Conservation (phyloP, 2,329 filamentous ascomycete genomes). For the Pyrenochaeta sp. region DNA sequence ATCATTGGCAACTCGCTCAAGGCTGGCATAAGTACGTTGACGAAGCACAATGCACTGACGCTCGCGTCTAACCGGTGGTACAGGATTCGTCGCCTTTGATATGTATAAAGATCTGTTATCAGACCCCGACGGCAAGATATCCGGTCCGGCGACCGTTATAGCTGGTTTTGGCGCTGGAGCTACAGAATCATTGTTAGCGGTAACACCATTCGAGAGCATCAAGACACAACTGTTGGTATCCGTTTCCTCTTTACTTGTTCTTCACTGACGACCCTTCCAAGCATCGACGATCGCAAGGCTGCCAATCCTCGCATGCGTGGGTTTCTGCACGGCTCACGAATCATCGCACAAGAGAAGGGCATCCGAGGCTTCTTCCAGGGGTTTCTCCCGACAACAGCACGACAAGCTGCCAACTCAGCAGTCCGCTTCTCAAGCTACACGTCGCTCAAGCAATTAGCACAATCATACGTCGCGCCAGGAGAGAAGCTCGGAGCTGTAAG, state of each 20-base stretch:
- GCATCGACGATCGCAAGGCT: constrained; percentile 93
- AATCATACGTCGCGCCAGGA: constrained; percentile 89
- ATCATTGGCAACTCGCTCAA: constrained; percentile 98
- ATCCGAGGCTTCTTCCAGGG: constrained; percentile 95
- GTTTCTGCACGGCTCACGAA: constrained; percentile 86
- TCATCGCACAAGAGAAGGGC: constrained; percentile 89
- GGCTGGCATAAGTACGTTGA: constrained; percentile 82
- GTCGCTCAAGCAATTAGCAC: constrained; percentile 86
- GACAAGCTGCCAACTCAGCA: constrained; percentile 94
- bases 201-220: constrained; percentile 97
- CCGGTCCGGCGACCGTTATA: constrained; percentile 87
- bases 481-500: constrained; percentile 90
- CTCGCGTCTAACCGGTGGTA: constrained; percentile 7
- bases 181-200: constrained; percentile 90
- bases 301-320: constrained; percentile 86
- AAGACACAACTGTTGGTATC: constrained; percentile 80
- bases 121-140: constrained; percentile 86
- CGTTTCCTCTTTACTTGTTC: neutral
- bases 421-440: constrained; percentile 92
- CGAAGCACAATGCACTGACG: no score
- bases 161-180: constrained; percentile 95
- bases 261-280: constrained; percentile 43
- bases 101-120: constrained; percentile 85
- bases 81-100: constrained; percentile 94
- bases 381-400: constrained; percentile 91